Evolutionary conservation across 1,284 basidiomycete genomes (phyloP).

Genomic region (Rhodofomes roseus): DNA sequence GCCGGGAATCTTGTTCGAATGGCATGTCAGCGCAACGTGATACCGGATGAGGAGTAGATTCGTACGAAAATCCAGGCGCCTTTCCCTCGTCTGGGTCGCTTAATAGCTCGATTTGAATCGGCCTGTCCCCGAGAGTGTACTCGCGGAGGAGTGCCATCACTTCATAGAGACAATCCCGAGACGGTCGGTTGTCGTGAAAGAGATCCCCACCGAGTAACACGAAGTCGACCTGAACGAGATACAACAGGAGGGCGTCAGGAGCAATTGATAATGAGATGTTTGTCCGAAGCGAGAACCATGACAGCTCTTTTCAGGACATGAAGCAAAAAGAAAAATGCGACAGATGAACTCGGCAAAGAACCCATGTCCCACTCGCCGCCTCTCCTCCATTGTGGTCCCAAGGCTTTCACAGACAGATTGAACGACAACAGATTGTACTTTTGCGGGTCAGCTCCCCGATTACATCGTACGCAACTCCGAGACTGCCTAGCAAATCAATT

Average conservation of each 20-base stretch:
- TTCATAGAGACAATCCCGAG: slow-evolving; percentile 85
- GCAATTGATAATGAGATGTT: background rate
- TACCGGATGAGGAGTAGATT: slow-evolving; percentile 10
- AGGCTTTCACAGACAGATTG: no score
- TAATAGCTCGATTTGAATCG: slow-evolving; percentile 85
- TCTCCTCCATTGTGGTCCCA: no score
- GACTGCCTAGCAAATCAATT: no score
- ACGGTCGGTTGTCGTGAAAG: slow-evolving; percentile 97
- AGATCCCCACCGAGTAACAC: slow-evolving; percentile 93
- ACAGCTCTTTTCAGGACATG: no score
- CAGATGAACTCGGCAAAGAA: no score
- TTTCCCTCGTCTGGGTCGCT: slow-evolving; percentile 92
- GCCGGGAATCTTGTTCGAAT: slow-evolving; percentile 77
- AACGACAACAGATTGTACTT: no score
- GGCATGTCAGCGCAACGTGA: background rate
- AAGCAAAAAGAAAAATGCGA: no score
- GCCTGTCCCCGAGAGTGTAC: slow-evolving; percentile 86
- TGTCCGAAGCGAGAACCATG: no score
- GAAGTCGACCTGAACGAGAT: slow-evolving; percentile 74
- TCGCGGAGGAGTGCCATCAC: slow-evolving; percentile 88
- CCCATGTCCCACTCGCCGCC: no score
- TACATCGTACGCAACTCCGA: no score
- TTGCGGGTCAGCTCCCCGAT: no score
- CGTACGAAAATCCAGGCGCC: slow-evolving; percentile 79
- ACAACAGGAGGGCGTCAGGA: background rate